Evolutionary conservation across 305 asterid species (phyloP).

Genomic region (Fraxinus greggii): DNA sequence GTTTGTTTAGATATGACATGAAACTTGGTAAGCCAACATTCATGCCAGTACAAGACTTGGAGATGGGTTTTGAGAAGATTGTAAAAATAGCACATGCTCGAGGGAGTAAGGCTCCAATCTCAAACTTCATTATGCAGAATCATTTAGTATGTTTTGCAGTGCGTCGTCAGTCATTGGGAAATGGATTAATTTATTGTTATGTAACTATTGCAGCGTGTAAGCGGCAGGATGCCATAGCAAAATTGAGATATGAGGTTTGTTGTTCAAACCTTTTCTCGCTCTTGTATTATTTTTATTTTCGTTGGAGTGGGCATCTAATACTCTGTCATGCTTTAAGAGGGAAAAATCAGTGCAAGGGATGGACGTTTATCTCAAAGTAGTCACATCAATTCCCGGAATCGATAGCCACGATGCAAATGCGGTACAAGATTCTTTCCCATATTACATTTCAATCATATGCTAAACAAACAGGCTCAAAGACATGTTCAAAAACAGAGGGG

Average conservation of each 20-base stretch:
- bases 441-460: not conserved
- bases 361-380: conserved; percentile 75
- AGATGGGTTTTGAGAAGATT: conserved; percentile 94
- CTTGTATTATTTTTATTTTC: conserved; percentile 5
- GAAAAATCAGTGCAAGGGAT: conserved; percentile 66
- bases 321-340: conserved; percentile 48
- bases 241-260: conserved; percentile 71
- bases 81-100: conserved; percentile 88
- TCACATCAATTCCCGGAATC: conserved; percentile 84
- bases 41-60: conserved; percentile 73
- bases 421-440: conserved; percentile 4
- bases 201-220: conserved; percentile 60
- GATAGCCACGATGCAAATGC: conserved; percentile 40
- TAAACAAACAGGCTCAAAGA: not conserved
- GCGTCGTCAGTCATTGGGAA: not conserved
- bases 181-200: not conserved
- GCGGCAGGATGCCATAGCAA: conserved; percentile 69
- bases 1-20: conserved; percentile 50
- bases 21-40: conserved; percentile 83
- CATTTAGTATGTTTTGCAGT: not conserved
- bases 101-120: conserved; percentile 59
- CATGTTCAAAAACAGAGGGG: not conserved
- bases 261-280: conserved; percentile 17
- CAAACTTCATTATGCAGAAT: conserved; percentile 15
- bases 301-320: conserved; percentile 20